Evolutionary conservation across 2,329 filamentous ascomycete species (phyloP), one percentile per base, ranked within the genome.

Genomic region (Nemania bipapillata): DNA sequence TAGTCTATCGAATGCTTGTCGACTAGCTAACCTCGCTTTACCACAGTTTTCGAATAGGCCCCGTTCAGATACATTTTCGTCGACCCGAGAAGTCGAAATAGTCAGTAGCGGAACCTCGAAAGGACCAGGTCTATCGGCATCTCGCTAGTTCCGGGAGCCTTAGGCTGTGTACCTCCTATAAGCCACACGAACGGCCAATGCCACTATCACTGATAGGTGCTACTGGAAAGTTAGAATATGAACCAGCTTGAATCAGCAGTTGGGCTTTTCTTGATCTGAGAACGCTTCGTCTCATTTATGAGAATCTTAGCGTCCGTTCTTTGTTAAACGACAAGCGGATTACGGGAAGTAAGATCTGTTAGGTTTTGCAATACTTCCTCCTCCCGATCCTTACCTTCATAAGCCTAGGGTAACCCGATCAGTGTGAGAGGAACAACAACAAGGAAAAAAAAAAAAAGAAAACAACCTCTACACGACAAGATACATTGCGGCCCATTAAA

Each of bases 71-170:
- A 45, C 42, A 2, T 26, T 22, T 55, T 45, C 47, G 11, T 52
- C 32, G 6, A 42, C 35, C 11, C 30, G 28, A 28, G 17, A 22
- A 11, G 24, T 45, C 12, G 26, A 58, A 17, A 50, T 50, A 32
- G 55, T 63, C 12, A 66, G 32, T 12, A 66, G 63, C 40, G 66
- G 66, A 8, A 24, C 63, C 5, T 50, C 49, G 15, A 61, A 56
- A 11, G 66, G 66, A n/a, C 58, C 49, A 6, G 69, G 69, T 11
- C 66, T 70, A 7, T 28, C 40, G 30, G 47, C 49, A 22, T 70
- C 68, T 40, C 68, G 68, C 8, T 70, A 37, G 68, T 47, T n/a
- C 12, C 7, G 56, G n/a, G 22, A 45, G 4, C 40, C 22, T 28
- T 65, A 56, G 30, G 40, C 66, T 40, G n/a, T 12, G 35, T 26